Base-by-base conservation (phyloP, 495 filamentous ascomycete species). In the Aspergillus homomorphus region DNA sequence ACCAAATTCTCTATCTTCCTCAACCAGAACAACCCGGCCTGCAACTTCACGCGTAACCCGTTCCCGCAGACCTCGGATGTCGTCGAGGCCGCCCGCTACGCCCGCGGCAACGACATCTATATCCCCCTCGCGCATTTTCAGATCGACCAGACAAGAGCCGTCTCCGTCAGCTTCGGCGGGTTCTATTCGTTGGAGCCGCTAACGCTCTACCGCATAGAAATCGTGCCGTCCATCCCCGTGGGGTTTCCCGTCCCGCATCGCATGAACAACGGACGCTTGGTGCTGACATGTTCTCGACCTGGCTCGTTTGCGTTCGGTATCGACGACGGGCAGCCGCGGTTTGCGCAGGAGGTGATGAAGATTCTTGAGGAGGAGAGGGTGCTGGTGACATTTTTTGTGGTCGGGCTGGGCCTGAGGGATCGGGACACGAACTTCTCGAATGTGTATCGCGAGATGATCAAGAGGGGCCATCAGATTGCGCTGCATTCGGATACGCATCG, bases 291-390 rank as follows among this genome's bases (percentile, higher is more conserved):
- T 77, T 85, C 78, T 41, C 78, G 86, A 9, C 87, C 88, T 46
- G 88, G 89, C 65, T 85, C 82, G 0, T 90, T 92, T 69, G 89
- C 89, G 0, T 89, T 92, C 67, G 89, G 88, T 52, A 92, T 92
- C 63, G 89, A 92, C 68, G 89, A 92, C 69, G 89, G 89, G 6
- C 74, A 82, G 58, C 89, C 89, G 7, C 56, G 74, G 30, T 78
- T 77, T 56, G 86, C 88, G 5, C 77, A 84, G 61, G 64, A 81
- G 58, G 84, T 92, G 38, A 84, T 89, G 80, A 65, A 78, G 22
- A 84, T 87, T 30, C 75, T 92, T 53, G 79, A 83, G 12, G 78
- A 82, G 12, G 88, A 85, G 33, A 51, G 68, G 42, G 85, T 91
- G 59, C 79, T 81, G 58, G 87, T 89, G 1, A 92, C 89, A 0